phyloP scores from a whole-genome alignment of 495 filamentous ascomycete species.

The Pseudomonodictys pantanalensis region DNA sequence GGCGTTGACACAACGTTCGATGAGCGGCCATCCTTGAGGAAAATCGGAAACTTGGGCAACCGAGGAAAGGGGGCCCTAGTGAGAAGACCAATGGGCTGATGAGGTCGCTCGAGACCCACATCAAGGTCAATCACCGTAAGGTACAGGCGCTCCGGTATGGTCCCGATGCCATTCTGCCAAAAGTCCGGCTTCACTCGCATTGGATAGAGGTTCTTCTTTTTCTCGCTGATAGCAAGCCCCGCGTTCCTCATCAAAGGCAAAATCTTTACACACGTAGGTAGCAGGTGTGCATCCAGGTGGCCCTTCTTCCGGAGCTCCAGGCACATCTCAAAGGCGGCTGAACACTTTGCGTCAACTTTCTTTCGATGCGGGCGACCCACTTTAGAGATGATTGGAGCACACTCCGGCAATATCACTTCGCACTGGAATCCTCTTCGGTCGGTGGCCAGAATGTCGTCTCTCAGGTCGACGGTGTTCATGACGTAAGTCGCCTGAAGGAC shows the following conservation, averaged over 20 bases:
- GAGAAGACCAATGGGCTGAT: conserved; percentile 67
- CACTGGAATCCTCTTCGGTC: conserved; percentile 64
- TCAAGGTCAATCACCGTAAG: conserved; percentile 62
- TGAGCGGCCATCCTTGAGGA: conserved; percentile 58
- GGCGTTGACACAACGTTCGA: conserved; percentile 55
- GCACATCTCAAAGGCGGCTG: conserved; percentile 86
- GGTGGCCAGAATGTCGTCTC: no score
- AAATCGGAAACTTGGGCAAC: conserved; percentile 68
- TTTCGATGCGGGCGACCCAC: conserved; percentile 58
- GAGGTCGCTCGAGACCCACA: conserved; percentile 56
- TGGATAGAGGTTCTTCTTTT: conserved; percentile 67
- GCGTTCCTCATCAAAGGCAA: conserved; percentile 88
- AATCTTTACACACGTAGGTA: conserved; percentile 68
- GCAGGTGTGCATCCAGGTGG: conserved; percentile 69
- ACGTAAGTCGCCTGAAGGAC: conserved; percentile 60
- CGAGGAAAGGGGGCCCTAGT: conserved; percentile 63
- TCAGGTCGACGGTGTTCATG: no score
- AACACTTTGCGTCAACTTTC: conserved; percentile 80
- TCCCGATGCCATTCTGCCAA: conserved; percentile 60
- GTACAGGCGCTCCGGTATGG: conserved; percentile 57
- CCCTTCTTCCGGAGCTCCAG: conserved; percentile 62
- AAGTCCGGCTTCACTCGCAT: conserved; percentile 77
- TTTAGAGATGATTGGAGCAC: conserved; percentile 65
- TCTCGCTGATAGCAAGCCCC: conserved; percentile 74
- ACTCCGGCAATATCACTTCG: conserved; percentile 77